Evolutionary conservation across 805 yeast genomes (phyloP).

Genomic region (Spathaspora girioi): DNA sequence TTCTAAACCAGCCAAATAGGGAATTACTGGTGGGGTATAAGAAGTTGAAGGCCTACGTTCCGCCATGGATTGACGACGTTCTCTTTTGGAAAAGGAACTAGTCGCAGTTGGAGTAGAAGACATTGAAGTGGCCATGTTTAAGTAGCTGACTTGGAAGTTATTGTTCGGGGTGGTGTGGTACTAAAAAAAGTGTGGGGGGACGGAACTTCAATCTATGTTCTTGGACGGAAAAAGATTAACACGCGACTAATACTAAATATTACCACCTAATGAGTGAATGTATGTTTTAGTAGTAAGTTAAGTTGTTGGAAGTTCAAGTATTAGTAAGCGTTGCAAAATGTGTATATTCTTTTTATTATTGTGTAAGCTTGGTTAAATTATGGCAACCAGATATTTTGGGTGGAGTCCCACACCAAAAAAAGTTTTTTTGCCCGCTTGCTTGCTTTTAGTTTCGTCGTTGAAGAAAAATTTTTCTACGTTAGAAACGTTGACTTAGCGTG

Average conservation of each 20-base stretch:
- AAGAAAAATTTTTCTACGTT: no score
- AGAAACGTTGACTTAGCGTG: no score
- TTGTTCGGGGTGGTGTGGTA: not conserved
- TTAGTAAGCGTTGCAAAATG: not conserved
- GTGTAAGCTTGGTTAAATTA: not conserved
- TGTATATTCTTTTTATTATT: not conserved
- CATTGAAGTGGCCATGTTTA: not conserved
- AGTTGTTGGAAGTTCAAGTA: no score
- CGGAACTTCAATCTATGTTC: not conserved
- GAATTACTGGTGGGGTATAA: constrained; percentile 49
- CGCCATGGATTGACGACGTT: constrained; percentile 43
- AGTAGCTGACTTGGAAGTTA: no score
- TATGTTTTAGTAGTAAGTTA: no score
- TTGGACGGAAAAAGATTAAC: not conserved
- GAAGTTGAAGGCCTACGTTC: constrained; percentile 44
- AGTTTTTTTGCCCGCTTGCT: no score
- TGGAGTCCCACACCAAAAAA: no score
- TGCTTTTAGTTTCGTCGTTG: not conserved
- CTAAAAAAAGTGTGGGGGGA: not conserved
- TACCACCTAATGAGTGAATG: no score
- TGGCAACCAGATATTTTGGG: no score
- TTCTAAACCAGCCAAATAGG: constrained; percentile 74
- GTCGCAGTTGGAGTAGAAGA: constrained; percentile 1
- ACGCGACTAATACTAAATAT: not conserved
- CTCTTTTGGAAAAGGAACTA: constrained; percentile 9